phyloP scores from a whole-genome alignment of 768 basidiomycete genomes.

The Saitozyma podzolica region DNA sequence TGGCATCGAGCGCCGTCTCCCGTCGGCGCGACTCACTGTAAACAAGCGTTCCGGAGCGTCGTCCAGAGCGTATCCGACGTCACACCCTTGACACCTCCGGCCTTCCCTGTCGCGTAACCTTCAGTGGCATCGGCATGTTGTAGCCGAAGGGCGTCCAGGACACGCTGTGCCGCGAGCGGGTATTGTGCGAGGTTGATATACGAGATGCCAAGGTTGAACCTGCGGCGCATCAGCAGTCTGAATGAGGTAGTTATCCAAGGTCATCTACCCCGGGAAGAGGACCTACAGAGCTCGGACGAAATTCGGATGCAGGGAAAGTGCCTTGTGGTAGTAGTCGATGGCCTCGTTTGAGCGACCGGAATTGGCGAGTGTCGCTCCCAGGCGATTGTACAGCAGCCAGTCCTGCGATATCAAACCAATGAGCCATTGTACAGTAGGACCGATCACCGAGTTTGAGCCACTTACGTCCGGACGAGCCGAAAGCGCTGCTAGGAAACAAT shows the following conservation, averaged over 20 bases:
- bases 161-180: slow-evolving; percentile 79
- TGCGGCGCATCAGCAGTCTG: slow-evolving; percentile 45
- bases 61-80: slow-evolving; percentile 82
- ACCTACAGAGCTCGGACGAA: slow-evolving; percentile 86
- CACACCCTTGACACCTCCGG: slow-evolving; percentile 60
- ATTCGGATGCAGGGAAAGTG: slow-evolving; percentile 86
- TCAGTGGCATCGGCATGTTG: slow-evolving; percentile 78
- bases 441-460: neutral
- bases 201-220: slow-evolving; percentile 91
- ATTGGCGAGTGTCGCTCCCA: slow-evolving; percentile 92
- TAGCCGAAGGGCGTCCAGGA: slow-evolving; percentile 82
- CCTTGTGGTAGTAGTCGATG: slow-evolving; percentile 72
- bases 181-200: slow-evolving; percentile 82
- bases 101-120: slow-evolving; percentile 43
- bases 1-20: neutral
- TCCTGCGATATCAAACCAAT: slow-evolving; percentile 58
- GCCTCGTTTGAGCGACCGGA: slow-evolving; percentile 92
- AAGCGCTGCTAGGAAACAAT: slow-evolving; percentile 88
- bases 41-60: slow-evolving; percentile 75
- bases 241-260: neutral
- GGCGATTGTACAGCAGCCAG: slow-evolving; percentile 89
- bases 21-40: slow-evolving; percentile 59
- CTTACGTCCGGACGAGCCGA: slow-evolving; percentile 80
- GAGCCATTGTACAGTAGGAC: neutral
- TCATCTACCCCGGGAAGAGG: too few species aligned